Evolutionary conservation across 2,329 filamentous ascomycete species (phyloP), one percentile per base, ranked within the genome.

Genomic region (Cytospora leucostoma): DNA sequence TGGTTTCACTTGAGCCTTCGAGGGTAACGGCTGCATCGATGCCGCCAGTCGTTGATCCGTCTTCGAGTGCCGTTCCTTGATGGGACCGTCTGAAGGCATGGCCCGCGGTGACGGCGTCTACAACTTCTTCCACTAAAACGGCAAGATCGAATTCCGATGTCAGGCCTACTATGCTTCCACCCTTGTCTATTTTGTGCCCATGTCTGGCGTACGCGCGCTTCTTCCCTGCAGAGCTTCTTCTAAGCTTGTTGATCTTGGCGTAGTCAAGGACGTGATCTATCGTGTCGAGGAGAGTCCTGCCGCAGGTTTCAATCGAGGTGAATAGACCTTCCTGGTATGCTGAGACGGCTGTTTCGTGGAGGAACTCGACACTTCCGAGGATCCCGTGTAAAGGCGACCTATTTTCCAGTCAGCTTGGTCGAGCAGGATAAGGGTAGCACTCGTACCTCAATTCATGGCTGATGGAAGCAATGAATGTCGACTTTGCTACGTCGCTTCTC

Each of bases 361-460:
- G 70, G 44, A 84, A 74, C 64, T 83, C 80, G 6, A 78, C 78
- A 67, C 73, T 84, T 0, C 80, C 82, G 1, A 86, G 73, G 33
- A 86, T 83, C 2, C 83, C 84, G 65, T 86, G 83, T 0, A 87
- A 73, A 2, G 84, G 84, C 3, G 79, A 83, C 17, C 84, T 76
- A 11, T 7, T 7, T 7, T 27, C 7, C 38, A 3, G 49, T 63
- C 13, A 63, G 61, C 17, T 51, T 32, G 33, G 15, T 50, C 19
- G 17, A 21, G 27, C 17, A 4, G n/a, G 3, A 4, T 13, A 40
- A 21, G 13, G 33, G 8, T 12, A 33, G 15, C 15, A 13, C 13
- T 40, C 32, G 32, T 59, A 63, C 61, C 61, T 59, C 13, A 86
- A 72, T 67, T 86, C 84, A 70, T 86, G 84, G 35, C 80, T 83